These are phyloP conservation scores for Escallonia rubra DNA, from an alignment of 129 eudicot genomes.

Conservation along the genomic window DNA sequence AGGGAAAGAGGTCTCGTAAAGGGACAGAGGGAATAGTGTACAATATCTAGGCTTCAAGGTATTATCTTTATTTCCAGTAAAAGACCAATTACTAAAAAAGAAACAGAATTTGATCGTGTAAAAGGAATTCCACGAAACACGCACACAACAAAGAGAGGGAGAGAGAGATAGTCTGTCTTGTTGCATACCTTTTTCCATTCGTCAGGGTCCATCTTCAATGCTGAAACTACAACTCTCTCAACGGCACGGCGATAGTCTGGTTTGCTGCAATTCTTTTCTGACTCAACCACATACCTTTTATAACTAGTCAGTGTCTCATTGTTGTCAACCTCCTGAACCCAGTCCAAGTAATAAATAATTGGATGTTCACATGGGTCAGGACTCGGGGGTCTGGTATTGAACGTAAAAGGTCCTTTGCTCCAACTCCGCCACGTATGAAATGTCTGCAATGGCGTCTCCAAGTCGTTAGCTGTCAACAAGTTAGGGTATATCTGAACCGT, in stretches of 20 bases:
- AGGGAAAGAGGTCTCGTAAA: too few relatives aligned
- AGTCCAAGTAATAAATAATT: constrained; percentile 37
- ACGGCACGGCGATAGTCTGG: constrained; percentile 40
- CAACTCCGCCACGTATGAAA: constrained; percentile 78
- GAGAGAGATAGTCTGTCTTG: too few relatives aligned
- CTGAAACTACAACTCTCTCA: constrained; percentile 43
- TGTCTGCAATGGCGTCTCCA: constrained; percentile 68
- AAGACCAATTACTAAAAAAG: too few relatives aligned
- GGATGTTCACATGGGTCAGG: constrained; percentile 62
- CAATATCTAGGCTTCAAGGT: too few relatives aligned
- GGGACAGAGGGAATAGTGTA: too few relatives aligned
- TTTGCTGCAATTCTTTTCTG: constrained; percentile 28
- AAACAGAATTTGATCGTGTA: too few relatives aligned
- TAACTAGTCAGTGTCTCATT: constrained; percentile 48
- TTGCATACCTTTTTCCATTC: constrained; percentile 52
- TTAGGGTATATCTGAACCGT: constrained; percentile 66
- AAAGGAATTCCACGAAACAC: too few relatives aligned
- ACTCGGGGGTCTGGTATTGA: constrained; percentile 67
- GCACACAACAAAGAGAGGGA: background rate
- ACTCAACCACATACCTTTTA: constrained; percentile 20
- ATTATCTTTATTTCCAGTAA: too few relatives aligned
- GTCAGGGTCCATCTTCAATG: constrained; percentile 52
- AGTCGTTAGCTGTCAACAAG: constrained; percentile 40
- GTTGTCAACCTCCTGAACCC: constrained; percentile 31
- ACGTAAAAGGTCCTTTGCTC: constrained; percentile 71